These are phyloP conservation scores for Rhizopogon salebrosus DNA, from an alignment of 768 basidiomycete genomes.

Conservation along the genomic window DNA sequence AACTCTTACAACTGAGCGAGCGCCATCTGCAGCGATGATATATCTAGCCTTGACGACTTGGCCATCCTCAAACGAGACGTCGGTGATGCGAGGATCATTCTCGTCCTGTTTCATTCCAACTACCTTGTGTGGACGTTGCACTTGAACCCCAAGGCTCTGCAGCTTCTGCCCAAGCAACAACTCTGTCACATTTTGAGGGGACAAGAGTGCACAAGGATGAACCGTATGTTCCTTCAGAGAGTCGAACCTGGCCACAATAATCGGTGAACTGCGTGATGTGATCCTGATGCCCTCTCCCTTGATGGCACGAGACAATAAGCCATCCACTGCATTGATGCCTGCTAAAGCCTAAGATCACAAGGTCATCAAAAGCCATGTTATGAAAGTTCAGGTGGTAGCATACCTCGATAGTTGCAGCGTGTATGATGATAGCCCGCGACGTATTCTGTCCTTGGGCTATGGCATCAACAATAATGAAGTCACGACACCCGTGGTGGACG, in stretches of 20 bases:
- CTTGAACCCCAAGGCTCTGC: conserved; percentile 24
- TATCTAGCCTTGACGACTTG: conserved; percentile 37
- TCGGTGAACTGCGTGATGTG: conserved; percentile 22
- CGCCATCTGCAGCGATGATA: conserved; percentile 49
- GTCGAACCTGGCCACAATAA: conserved; percentile 27
- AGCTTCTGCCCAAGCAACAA: conserved; percentile 31
- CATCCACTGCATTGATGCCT: conserved; percentile 32
- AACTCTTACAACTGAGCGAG: conserved; percentile 36
- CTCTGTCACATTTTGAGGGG: conserved; percentile 43
- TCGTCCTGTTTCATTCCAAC: conserved; percentile 29
- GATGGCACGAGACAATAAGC: conserved; percentile 24
- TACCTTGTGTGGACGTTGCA: conserved; percentile 35
- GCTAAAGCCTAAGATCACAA: conserved; percentile 37
- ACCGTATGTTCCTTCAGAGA: conserved; percentile 35
- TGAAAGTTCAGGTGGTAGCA: neutral
- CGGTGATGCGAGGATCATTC: conserved; percentile 22
- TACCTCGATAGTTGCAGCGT: conserved; percentile 45
- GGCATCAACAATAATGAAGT: conserved; percentile 35
- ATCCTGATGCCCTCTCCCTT: conserved; percentile 24
- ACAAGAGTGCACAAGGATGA: conserved; percentile 36
- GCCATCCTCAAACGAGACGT: conserved; percentile 44
- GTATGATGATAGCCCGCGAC: conserved; percentile 38
- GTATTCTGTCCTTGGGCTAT: conserved; percentile 20
- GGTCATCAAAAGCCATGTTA: neutral
- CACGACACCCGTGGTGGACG: conserved; percentile 20